phyloP scores from a whole-genome alignment of 2,329 filamentous ascomycete species.

The Sporothrix inflata region DNA sequence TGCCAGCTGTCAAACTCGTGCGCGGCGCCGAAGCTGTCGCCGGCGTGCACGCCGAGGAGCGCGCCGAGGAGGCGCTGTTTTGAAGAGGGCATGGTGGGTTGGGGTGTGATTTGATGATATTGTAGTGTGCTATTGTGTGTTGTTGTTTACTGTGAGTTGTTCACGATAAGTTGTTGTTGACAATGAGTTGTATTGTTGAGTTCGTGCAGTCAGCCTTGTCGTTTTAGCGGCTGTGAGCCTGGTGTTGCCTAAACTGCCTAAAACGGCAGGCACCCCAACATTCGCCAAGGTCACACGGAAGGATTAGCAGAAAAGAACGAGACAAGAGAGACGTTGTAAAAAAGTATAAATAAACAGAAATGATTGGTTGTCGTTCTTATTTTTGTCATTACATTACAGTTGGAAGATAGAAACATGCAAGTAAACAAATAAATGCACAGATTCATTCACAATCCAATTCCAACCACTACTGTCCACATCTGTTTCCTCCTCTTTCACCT shows the following conservation, averaged over 20 bases:
- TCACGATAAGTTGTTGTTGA: not conserved
- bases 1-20: conserved; percentile 48
- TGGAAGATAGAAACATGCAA: too few species aligned
- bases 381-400: not conserved
- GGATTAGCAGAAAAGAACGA: not conserved
- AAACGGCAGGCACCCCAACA: not conserved
- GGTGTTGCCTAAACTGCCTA: not conserved
- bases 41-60: conserved; percentile 51
- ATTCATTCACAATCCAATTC: not conserved
- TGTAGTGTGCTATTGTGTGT: not conserved
- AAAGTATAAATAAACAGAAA: not conserved
- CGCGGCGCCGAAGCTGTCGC: conserved; percentile 52
- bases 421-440: too few species aligned
- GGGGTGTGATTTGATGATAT: not conserved
- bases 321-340: not conserved
- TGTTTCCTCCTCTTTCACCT: not conserved
- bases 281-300: not conserved
- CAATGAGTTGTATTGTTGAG: not conserved
- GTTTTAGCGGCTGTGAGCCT: not conserved
- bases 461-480: not conserved
- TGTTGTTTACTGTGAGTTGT: not conserved
- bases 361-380: not conserved
- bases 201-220: not conserved
- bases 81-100: conserved; percentile 1
- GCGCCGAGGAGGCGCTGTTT: conserved; percentile 46